A percentile compares a stretch with the other conserved stretches of the same genome.
phyloP scores from a whole-genome alignment of 257 asterid genomes.

The Lycium ferocissimum region DNA sequence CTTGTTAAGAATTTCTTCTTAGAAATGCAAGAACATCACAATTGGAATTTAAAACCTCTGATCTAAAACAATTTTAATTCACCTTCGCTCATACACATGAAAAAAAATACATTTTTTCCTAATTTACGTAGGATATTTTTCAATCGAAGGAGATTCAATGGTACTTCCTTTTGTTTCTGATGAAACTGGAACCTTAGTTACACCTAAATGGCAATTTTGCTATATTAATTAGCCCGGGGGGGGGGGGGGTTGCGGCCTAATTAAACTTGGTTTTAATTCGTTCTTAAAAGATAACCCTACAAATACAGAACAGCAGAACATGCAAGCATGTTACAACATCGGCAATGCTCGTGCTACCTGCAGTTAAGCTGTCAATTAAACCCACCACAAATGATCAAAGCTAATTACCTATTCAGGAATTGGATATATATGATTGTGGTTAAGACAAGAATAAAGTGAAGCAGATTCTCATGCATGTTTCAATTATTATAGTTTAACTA shows the following conservation, averaged over 20 bases:
- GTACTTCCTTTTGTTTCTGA: not conserved
- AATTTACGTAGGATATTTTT: not conserved
- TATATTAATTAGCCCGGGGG: not conserved
- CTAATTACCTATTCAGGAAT: not conserved
- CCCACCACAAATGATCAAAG: not conserved
- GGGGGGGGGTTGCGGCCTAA: not conserved
- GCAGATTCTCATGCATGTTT: not conserved
- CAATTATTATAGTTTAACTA: not conserved
- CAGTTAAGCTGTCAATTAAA: conserved; percentile 4
- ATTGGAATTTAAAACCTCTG: not conserved
- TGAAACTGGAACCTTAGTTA: not conserved
- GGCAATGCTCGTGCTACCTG: not conserved
- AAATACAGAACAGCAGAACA: conserved; percentile 4
- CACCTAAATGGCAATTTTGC: not conserved
- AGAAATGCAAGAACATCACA: not conserved
- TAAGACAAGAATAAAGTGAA: not conserved
- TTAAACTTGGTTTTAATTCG: not conserved
- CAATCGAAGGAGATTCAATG: not conserved
- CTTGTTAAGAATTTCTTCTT: too few relatives aligned
- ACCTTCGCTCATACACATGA: not conserved
- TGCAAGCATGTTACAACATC: conserved; percentile 18
- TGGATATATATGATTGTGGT: conserved; percentile 5
- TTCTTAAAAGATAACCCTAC: not conserved
- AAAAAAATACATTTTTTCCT: not conserved
- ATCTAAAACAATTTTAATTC: not conserved